Conservation (phyloP, 768 basidiomycete genomes). For the Boletellus emodensis region DNA sequence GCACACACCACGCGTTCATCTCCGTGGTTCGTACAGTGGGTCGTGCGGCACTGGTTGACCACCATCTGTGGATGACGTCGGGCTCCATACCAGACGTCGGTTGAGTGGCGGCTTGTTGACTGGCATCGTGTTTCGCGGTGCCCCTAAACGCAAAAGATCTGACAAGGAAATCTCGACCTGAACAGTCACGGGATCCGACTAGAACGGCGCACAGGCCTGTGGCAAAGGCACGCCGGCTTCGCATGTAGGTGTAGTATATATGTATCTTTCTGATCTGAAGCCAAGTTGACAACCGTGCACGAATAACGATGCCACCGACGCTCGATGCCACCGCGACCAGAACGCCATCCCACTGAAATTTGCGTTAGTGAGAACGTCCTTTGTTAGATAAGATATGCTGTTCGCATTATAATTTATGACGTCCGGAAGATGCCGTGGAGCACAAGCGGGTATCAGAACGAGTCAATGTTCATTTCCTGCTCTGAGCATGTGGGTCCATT, state of each 20-base stretch:
- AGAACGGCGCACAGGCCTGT: constrained; percentile 7
- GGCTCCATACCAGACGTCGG: too few species aligned
- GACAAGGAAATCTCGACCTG: not conserved
- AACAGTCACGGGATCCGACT: not conserved
- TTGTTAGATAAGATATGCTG: too few species aligned
- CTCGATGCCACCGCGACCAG: not conserved
- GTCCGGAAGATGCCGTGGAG: constrained; percentile 15
- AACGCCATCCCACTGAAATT: not conserved
- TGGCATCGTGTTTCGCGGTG: too few species aligned
- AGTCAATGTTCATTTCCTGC: too few species aligned
- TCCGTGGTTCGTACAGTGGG: not conserved
- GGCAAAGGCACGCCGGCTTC: constrained; percentile 18
- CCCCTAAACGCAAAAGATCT: constrained; percentile 10
- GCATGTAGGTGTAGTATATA: not conserved
- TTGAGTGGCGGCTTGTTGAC: too few species aligned
- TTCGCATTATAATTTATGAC: too few species aligned
- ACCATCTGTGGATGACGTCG: not conserved
- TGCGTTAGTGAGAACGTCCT: too few species aligned
- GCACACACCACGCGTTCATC: constrained; percentile 1
- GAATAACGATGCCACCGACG: too few species aligned
- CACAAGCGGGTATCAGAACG: not conserved
- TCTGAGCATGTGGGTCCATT: constrained; percentile 4
- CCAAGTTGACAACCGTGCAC: too few species aligned
- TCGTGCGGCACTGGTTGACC: not conserved
- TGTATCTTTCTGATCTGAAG: too few species aligned